phyloP scores from a whole-genome alignment of 169 alveolate species.

The Condylostoma magnum region DNA sequence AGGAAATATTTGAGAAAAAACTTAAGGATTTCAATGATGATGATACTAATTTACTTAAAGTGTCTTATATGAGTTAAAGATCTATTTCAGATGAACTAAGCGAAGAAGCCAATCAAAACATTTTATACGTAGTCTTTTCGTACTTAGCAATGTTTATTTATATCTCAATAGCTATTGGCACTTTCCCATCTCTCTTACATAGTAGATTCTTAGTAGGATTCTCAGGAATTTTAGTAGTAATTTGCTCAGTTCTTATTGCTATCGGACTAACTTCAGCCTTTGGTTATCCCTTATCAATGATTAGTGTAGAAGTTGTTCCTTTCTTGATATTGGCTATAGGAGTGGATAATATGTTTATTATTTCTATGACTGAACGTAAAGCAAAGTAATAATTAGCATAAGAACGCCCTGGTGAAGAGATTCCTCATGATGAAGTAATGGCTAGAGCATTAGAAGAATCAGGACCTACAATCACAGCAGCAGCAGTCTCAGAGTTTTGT shows the following conservation, averaged over 20 bases:
- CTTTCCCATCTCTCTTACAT: slow-evolving; percentile 69
- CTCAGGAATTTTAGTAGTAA: slow-evolving; percentile 69
- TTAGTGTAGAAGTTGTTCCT: slow-evolving; percentile 81
- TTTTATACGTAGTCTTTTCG: slow-evolving; percentile 51
- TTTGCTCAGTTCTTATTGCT: slow-evolving; percentile 51
- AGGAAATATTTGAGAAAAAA: slow-evolving; percentile 51
- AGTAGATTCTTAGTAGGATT: slow-evolving; percentile 68
- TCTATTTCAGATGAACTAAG: slow-evolving; percentile 77
- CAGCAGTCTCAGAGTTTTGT: slow-evolving; percentile 76
- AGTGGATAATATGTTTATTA: slow-evolving; percentile 83
- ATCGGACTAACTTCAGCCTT: slow-evolving; percentile 62
- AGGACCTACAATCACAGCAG: slow-evolving; percentile 76
- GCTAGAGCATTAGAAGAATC: slow-evolving; percentile 56
- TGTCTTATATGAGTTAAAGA: slow-evolving; percentile 68
- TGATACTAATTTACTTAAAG: slow-evolving; percentile 23
- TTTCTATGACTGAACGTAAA: slow-evolving; percentile 65
- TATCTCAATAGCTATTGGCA: slow-evolving; percentile 72
- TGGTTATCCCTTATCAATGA: slow-evolving; percentile 61
- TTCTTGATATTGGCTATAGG: slow-evolving; percentile 79
- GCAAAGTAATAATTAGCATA: slow-evolving; percentile 34
- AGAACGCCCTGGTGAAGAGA: slow-evolving; percentile 32
- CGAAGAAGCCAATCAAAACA: slow-evolving; percentile 56
- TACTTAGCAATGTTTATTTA: slow-evolving; percentile 74
- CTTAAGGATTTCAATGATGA: slow-evolving; percentile 55
- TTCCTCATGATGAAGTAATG: slow-evolving; percentile 12